These are phyloP conservation scores for Arachis monticola DNA, from an alignment of 331 rosid genomes.

Conservation along the genomic window DNA sequence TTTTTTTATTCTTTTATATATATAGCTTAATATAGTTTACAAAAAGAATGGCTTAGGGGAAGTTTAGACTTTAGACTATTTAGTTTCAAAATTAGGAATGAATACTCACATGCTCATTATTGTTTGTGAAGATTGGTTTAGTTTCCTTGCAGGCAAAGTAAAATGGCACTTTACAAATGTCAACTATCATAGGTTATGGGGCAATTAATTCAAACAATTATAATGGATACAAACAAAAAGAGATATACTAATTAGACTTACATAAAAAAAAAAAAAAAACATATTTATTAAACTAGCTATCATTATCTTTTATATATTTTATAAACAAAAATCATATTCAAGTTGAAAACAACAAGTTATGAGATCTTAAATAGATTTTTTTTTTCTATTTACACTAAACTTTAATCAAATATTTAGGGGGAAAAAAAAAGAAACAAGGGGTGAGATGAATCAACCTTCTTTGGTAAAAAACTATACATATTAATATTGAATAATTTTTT, in stretches of 20 bases:
- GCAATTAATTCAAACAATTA: not conserved
- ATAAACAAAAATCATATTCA: too few species aligned
- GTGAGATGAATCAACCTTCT: too few species aligned
- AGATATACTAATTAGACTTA: not conserved
- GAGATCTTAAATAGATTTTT: too few species aligned
- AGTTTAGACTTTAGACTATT: not conserved
- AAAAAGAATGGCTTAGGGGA: not conserved
- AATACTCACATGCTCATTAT: not conserved
- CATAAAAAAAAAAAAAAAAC: not conserved
- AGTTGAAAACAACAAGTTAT: too few species aligned
- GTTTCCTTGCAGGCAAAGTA: conserved; percentile 17
- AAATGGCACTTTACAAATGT: conserved; percentile 4
- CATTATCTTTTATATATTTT: too few species aligned
- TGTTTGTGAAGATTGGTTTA: conserved; percentile 5
- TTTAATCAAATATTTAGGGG: too few species aligned
- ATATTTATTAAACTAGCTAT: too few species aligned
- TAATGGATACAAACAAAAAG: not conserved
- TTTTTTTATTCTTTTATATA: too few species aligned
- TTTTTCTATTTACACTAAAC: too few species aligned
- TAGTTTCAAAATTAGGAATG: conserved; percentile 3
- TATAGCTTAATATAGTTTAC: not conserved
- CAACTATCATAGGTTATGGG: not conserved
- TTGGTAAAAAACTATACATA: too few species aligned
- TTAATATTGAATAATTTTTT: too few species aligned
- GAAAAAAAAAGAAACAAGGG: too few species aligned